Percentiles rank a stretch among this genome's conserved stretches.
These are phyloP conservation scores for Chrysanthemum makinoi DNA, from an alignment of 129 eudicot genomes.

Conservation along the genomic window DNA sequence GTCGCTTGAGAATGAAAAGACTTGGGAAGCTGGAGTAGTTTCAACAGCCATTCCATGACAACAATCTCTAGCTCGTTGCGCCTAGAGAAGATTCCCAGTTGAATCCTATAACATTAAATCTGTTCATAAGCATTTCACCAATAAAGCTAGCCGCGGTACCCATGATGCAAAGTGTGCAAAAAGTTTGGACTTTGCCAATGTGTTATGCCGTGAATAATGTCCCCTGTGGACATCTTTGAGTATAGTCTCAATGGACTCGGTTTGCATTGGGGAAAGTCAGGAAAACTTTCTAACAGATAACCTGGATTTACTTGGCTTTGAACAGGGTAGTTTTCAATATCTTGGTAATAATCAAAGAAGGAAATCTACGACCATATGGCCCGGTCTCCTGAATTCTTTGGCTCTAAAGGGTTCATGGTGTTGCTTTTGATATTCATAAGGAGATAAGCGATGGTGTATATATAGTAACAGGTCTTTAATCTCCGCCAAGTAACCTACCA, in stretches of 20 bases:
- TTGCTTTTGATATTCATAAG: too few relatives aligned
- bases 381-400: constrained; percentile 33
- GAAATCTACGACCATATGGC: constrained; percentile 37
- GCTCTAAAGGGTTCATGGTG: constrained; percentile 27
- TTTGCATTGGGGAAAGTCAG: constrained; percentile 24
- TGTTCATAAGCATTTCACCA: constrained; percentile 43
- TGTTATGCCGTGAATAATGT: constrained; percentile 38
- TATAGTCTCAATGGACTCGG: constrained; percentile 36
- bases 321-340: constrained; percentile 31
- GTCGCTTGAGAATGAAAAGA: too few relatives aligned
- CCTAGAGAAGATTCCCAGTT: constrained; percentile 41
- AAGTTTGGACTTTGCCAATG: constrained; percentile 52
- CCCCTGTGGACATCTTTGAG: constrained; percentile 31
- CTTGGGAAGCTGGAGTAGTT: constrained; percentile 39
- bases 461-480: background rate
- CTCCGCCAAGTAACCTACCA: too few relatives aligned
- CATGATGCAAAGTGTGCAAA: constrained; percentile 38
- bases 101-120: constrained; percentile 39
- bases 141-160: constrained; percentile 28
- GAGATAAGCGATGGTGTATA: too few relatives aligned
- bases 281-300: constrained; percentile 20
- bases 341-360: constrained; percentile 40
- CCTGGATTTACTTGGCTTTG: constrained; percentile 44
- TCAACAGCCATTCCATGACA: constrained; percentile 40
- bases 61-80: too few relatives aligned